Base-by-base conservation (phyloP, 495 filamentous ascomycete genomes). In the Tirmania nivea region DNA sequence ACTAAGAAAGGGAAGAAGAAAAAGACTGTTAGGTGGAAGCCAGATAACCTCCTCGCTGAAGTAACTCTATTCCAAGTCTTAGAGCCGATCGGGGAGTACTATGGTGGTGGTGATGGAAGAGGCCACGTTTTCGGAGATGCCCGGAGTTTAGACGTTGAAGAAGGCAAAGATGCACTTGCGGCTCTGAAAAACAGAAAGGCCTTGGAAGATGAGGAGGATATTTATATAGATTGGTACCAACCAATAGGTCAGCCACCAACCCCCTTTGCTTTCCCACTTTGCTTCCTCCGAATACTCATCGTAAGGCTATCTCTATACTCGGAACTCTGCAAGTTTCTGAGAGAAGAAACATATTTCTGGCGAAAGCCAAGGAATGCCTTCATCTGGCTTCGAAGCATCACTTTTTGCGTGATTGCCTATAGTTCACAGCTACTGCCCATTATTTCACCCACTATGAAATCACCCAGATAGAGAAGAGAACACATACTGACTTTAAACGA, bases 1-100 rank as follows among this genome's bases (percentile, higher is more conserved):
- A 63, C 63, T 17, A 65, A 65, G 56, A 65, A 65, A 45, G 54
- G 54, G 19, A 65, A 61, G 54, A 65, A 64, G 53, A 65, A 65
- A 55, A 65, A 65, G 56, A 57, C 62, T 11, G 62, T 65, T 8
- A 59, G 57, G 17, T 65, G 62, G 62, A 65, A 65, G 54, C 64
- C 62, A 3, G 62, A 62, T 25, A 59, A 61, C 50, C 62, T 64
- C 3, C 53, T 65, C 9, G 59, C 59, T 17, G 56, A 61, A n/a
- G 53, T 65, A 37, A 62, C 64, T 50, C 48, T 64, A 20, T 59
- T 65, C 39, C 61, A 65, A 47, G 64, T 63, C 56, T 49, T 61
- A 52, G 62, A 65, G 55, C 62, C 62, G 12, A 61, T 64, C 47
- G 62, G 62, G 12, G 62, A 65, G 49, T 65, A 65, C 37, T 65